Evolutionary conservation across 306 rosid species (phyloP).

Genomic region (Quercus mongolica): DNA sequence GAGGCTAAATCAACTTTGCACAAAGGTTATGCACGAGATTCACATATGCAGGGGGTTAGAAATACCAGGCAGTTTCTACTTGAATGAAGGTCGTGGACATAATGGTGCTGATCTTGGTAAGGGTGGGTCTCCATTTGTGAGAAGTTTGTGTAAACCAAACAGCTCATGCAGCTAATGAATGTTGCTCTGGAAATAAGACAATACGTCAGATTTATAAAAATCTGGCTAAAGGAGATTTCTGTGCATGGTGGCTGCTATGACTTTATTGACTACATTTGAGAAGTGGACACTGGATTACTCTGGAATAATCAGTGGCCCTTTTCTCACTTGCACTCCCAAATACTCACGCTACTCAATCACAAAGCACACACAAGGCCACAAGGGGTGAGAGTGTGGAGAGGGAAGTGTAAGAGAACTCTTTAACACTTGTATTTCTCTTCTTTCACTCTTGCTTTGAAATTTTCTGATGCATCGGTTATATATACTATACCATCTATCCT

Average conservation of each 20-base stretch:
- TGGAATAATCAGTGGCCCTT: too few species aligned
- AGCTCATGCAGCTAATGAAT: background rate
- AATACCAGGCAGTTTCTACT: background rate
- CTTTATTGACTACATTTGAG: slow-evolving; percentile 84
- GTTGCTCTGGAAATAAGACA: background rate
- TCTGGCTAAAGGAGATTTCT: slow-evolving; percentile 52
- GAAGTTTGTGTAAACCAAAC: background rate
- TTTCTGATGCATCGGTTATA: too few species aligned
- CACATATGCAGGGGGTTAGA: background rate
- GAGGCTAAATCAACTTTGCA: too few species aligned
- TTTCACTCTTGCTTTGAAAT: too few species aligned
- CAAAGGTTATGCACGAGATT: too few species aligned
- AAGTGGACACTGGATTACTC: slow-evolving; percentile 86
- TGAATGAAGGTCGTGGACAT: background rate
- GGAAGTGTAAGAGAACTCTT: too few species aligned
- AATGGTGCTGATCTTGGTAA: background rate
- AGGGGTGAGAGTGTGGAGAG: too few species aligned
- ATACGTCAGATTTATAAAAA: slow-evolving; percentile 12
- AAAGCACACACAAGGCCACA: too few species aligned
- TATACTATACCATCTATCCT: too few species aligned
- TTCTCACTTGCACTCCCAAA: too few species aligned
- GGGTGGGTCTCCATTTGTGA: background rate
- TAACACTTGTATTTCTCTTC: too few species aligned
- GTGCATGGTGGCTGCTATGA: slow-evolving; percentile 91
- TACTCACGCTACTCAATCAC: too few species aligned